Percentiles rank a stretch among this genome's conserved stretches.
Evolutionary conservation across 495 filamentous ascomycete species (phyloP).

Genomic region (Sordaria brevicollis): DNA sequence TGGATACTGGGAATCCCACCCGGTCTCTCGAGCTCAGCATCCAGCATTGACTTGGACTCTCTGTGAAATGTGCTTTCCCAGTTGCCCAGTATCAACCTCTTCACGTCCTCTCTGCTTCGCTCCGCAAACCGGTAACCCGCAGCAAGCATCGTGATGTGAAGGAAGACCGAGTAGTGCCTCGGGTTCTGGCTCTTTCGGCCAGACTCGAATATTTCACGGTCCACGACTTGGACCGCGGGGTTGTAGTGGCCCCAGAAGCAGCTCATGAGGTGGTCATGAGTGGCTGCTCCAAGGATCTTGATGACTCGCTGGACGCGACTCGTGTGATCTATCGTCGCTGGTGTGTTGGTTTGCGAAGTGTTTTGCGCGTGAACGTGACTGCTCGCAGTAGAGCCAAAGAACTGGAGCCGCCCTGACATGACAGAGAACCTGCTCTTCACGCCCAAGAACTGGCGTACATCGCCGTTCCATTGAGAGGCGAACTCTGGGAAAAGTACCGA

Average conservation of each 20-base stretch:
- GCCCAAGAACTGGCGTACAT: constrained; percentile 32
- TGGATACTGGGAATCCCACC: constrained; percentile 41
- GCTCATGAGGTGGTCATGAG: constrained; percentile 41
- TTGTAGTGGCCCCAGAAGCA: constrained; percentile 45
- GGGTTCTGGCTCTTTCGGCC: constrained; percentile 32
- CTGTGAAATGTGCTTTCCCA: constrained; percentile 42
- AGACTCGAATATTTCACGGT: constrained; percentile 38
- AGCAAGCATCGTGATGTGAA: constrained; percentile 43
- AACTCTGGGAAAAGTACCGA: constrained; percentile 18
- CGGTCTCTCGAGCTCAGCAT: constrained; percentile 39
- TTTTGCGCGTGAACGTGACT: constrained; percentile 21
- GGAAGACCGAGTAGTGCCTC: constrained; percentile 38
- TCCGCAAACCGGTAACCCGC: constrained; percentile 42
- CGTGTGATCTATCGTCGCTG: constrained; percentile 24
- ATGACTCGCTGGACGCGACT: constrained; percentile 36
- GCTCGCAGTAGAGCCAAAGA: constrained; percentile 39
- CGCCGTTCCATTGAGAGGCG: constrained; percentile 27
- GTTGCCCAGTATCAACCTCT: constrained; percentile 31
- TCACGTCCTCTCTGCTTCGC: constrained; percentile 35
- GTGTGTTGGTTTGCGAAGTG: constrained; percentile 3
- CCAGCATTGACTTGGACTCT: constrained; percentile 43
- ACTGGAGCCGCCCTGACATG: constrained; percentile 32
- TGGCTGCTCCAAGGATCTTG: constrained; percentile 27
- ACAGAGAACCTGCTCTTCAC: constrained; percentile 32
- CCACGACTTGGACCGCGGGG: constrained; percentile 33